These are phyloP conservation scores for Boletus insuetus DNA, from an alignment of 768 basidiomycete genomes.

Conservation along the genomic window DNA sequence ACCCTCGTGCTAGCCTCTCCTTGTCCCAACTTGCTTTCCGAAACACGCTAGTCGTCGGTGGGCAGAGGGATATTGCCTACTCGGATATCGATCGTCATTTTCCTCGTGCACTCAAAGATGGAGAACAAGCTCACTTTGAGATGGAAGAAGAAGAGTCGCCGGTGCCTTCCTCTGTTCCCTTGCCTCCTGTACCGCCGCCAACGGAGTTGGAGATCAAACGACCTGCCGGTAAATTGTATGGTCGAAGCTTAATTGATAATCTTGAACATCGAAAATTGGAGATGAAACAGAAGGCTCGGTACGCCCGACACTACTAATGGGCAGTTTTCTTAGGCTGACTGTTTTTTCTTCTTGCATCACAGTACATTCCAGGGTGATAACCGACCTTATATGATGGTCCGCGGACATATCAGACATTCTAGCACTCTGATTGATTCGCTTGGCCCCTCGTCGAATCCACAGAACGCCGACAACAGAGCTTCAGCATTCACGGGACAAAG, in stretches of 20 bases:
- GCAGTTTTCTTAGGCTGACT: slow-evolving; percentile 1
- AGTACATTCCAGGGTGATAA: slow-evolving; percentile 89
- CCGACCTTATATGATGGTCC: slow-evolving; percentile 91
- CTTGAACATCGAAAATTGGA: slow-evolving; percentile 79
- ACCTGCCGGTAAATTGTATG: slow-evolving; percentile 82
- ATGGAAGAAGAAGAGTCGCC: slow-evolving; percentile 37
- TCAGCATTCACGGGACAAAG: slow-evolving; percentile 44
- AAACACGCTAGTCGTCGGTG: slow-evolving; percentile 71
- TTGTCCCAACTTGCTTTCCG: slow-evolving; percentile 85
- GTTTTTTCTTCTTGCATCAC: neutral
- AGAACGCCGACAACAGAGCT: slow-evolving; percentile 43
- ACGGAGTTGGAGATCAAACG: slow-evolving; percentile 38
- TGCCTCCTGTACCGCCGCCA: slow-evolving; percentile 30
- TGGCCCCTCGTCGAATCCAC: slow-evolving; percentile 45
- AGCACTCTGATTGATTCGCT: slow-evolving; percentile 79
- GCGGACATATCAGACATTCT: slow-evolving; percentile 49
- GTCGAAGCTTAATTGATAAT: slow-evolving; percentile 88
- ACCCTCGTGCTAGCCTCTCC: slow-evolving; percentile 69
- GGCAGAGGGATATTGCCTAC: slow-evolving; percentile 60
- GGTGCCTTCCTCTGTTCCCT: slow-evolving; percentile 28
- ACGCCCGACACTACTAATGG: slow-evolving; percentile 20
- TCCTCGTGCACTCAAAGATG: slow-evolving; percentile 75
- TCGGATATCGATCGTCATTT: slow-evolving; percentile 57
- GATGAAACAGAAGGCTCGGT: slow-evolving; percentile 86
- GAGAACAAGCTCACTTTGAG: slow-evolving; percentile 66